These are phyloP conservation scores for Silene latifolia DNA, from an alignment of 148 eudicot genomes.

Conservation along the genomic window DNA sequence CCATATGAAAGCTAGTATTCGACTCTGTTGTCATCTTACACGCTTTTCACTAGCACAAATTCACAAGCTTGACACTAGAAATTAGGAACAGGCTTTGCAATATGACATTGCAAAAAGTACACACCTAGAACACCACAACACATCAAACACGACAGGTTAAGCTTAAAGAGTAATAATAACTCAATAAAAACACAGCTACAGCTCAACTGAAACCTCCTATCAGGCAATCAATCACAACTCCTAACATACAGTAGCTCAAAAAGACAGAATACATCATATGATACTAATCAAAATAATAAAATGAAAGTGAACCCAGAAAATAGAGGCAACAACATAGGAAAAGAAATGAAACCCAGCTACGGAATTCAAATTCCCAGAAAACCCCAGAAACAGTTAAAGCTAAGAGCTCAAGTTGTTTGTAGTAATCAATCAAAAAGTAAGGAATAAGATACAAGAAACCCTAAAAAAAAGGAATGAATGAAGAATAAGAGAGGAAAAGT, in stretches of 20 bases:
- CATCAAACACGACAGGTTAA: slow-evolving; percentile 13
- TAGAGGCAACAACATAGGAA: background rate
- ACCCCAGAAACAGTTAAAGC: slow-evolving; percentile 9
- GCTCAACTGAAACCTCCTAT: background rate
- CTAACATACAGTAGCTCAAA: background rate
- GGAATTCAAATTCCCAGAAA: slow-evolving; percentile 7
- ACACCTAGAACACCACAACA: slow-evolving; percentile 24
- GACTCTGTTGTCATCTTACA: slow-evolving; percentile 55
- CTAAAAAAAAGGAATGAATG: slow-evolving; percentile 8
- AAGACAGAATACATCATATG: background rate
- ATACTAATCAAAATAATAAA: background rate
- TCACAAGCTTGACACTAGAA: slow-evolving; percentile 9
- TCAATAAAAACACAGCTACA: background rate
- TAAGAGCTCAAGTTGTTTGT: slow-evolving; percentile 2
- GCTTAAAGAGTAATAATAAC: slow-evolving; percentile 8
- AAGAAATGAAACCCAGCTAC: slow-evolving; percentile 11
- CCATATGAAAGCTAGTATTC: slow-evolving; percentile 55
- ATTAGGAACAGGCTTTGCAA: slow-evolving; percentile 10
- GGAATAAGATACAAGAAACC: slow-evolving; percentile 12
- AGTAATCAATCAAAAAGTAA: slow-evolving; percentile 1
- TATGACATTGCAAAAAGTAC: slow-evolving; percentile 27
- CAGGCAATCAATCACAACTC: background rate
- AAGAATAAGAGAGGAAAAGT: background rate
- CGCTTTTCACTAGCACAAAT: slow-evolving; percentile 6
- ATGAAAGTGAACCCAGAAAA: slow-evolving; percentile 16